These are phyloP conservation scores for Elsinoe ampelina DNA, from an alignment of 2,329 filamentous ascomycete genomes.

Conservation along the genomic window DNA sequence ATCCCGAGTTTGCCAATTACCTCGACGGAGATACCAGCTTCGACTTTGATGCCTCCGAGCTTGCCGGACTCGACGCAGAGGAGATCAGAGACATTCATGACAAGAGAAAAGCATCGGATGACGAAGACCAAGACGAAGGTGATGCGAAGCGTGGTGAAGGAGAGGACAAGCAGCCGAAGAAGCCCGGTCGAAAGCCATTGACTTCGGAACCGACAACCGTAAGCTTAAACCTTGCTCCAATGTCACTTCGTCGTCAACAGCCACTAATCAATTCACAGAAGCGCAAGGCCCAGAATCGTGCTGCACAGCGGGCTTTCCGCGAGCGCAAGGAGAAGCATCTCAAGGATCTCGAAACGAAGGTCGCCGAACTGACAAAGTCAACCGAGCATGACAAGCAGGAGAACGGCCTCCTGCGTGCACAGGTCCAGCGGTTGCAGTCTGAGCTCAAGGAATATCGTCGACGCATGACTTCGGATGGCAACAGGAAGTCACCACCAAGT, in stretches of 20 bases:
- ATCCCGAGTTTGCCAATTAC: conserved; percentile 60
- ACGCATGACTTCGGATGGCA: conserved; percentile 56
- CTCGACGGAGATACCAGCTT: conserved; percentile 66
- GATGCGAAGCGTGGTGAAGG: conserved; percentile 71
- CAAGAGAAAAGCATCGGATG: conserved; percentile 63
- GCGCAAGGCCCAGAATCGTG: conserved; percentile 90
- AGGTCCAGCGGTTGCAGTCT: conserved; percentile 76
- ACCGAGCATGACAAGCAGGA: conserved; percentile 77
- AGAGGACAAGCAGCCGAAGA: conserved; percentile 81
- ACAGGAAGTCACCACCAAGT: conserved; percentile 5
- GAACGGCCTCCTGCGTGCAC: conserved; percentile 72
- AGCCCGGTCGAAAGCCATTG: conserved; percentile 89
- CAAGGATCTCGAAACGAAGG: conserved; percentile 69
- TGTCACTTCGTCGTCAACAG: not conserved
- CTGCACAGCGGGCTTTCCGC: conserved; percentile 84
- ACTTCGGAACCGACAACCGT: conserved; percentile 94
- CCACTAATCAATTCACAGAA: conserved; percentile 47
- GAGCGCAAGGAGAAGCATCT: conserved; percentile 91
- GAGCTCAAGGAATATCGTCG: conserved; percentile 90
- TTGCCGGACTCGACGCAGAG: conserved; percentile 43
- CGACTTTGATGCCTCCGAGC: conserved; percentile 58
- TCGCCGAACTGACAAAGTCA: conserved; percentile 61
- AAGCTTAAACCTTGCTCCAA: conserved; percentile 38
- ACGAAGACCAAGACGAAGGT: conserved; percentile 54
- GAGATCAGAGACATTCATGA: conserved; percentile 45